Base-by-base conservation (phyloP, 2,329 filamentous ascomycete genomes). In the Lachnellula cervina region DNA sequence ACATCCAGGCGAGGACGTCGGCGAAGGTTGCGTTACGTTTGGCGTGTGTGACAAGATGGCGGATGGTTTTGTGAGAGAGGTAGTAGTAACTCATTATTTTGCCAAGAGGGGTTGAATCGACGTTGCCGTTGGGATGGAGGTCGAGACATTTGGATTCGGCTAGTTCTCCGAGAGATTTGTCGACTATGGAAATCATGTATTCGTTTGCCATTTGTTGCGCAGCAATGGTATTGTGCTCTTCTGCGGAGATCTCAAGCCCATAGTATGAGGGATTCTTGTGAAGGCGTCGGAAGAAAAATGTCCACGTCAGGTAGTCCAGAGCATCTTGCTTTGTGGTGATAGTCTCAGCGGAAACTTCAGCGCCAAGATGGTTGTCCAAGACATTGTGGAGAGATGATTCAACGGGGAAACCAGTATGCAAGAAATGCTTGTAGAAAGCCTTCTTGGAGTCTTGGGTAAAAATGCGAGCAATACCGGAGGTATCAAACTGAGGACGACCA, bases 31-130 rank as follows among this genome's bases (percentile, higher is more conserved):
- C 90, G 17, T 85, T 76, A 0, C 84, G 81, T 66, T 89, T 93
- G 23, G 88, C 89, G 62, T 93, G 81, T 47, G 83, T 80, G 60
- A 89, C 83, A 6, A 99, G 81, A 66, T 90, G 86, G 1, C 94
- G 89, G 66, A 99, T 91, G 0, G 94, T 99, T 73, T 89, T 89
- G 75, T 99, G 94, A 0, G 92, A 95, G 48, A 94, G 85, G 69
- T 99, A 99, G 79, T 99, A 99, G 78, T 97, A 99, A 71, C 89
- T 96, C 90, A 97, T 97, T 68, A 99, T 97, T 76, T 96, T 97
- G 66, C 94, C 94, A 6, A 97, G 80, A 0, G 93, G 87, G 0
- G 94, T 97, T 0, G 93, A 78, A 64, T 96, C 89, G 28, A 99
- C 86, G 64, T 96, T 88, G 44, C 93, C 93, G 62, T 94, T 96